Evolutionary conservation across 495 filamentous ascomycete genomes (phyloP).

Genomic region (Amniculicola lignicola): DNA sequence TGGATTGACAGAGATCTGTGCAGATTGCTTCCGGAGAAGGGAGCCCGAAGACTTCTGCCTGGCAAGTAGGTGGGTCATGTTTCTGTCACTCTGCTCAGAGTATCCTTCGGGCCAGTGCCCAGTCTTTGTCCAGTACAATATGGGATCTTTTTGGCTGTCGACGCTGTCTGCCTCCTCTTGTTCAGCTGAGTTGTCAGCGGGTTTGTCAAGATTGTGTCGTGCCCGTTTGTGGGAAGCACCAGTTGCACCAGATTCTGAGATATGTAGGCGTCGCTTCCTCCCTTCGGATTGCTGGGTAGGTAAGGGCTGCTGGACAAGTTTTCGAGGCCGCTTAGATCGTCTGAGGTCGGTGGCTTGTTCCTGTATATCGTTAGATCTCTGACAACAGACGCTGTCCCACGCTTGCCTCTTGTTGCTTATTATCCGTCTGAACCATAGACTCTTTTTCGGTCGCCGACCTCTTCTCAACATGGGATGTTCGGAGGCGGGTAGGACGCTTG

Average conservation of each 20-base stretch:
- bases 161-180: too few species aligned
- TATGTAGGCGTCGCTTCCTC: neutral
- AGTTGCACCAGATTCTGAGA: neutral
- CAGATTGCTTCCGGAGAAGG: slow-evolving; percentile 42
- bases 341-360: neutral
- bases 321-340: too few species aligned
- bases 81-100: neutral
- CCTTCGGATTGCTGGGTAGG: neutral
- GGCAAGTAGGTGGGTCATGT: neutral
- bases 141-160: too few species aligned
- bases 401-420: slow-evolving; percentile 18
- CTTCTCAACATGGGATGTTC: slow-evolving; percentile 9
- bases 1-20: slow-evolving; percentile 32
- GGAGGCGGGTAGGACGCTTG: slow-evolving; percentile 4
- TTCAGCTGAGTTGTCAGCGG: too few species aligned
- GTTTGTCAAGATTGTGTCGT: too few species aligned
- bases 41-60: slow-evolving; percentile 40
- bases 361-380: neutral
- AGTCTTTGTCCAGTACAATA: neutral
- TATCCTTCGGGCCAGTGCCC: neutral
- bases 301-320: neutral
- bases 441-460: slow-evolving; percentile 5
- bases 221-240: neutral
- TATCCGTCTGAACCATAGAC: slow-evolving; percentile 12
- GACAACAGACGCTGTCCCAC: slow-evolving; percentile 1